Conservation (phyloP, 1,139 yeast species). For the Kodamaea sp. region DNA sequence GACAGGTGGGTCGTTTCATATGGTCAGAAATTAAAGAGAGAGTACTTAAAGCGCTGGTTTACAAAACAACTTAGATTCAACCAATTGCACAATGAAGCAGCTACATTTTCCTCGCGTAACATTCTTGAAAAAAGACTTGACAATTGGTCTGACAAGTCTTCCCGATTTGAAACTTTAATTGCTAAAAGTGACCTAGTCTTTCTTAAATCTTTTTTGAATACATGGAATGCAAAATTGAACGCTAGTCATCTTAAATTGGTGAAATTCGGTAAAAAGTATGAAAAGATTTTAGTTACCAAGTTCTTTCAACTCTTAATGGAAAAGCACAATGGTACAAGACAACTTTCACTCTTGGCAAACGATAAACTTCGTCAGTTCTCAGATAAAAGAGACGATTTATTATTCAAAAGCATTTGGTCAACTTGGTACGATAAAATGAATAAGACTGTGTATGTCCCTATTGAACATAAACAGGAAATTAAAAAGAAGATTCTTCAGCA, state of each 20-base stretch:
- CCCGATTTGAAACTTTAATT: too few species aligned
- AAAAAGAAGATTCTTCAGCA: too few species aligned
- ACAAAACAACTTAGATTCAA: slow-evolving; percentile 9
- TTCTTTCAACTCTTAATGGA: not conserved
- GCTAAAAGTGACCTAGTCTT: too few species aligned
- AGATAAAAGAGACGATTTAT: not conserved
- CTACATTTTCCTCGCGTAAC: slow-evolving; percentile 7
- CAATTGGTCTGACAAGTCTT: too few species aligned
- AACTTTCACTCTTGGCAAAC: not conserved
- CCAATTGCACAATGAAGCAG: slow-evolving; percentile 14
- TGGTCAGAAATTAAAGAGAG: slow-evolving; percentile 1
- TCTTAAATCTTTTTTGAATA: not conserved
- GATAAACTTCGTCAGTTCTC: not conserved
- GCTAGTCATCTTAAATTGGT: too few species aligned
- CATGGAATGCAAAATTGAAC: not conserved
- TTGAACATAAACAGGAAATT: too few species aligned
- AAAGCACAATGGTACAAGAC: not conserved
- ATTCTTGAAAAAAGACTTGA: slow-evolving; percentile 1
- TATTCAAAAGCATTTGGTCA: slow-evolving; percentile 4
- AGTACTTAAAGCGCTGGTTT: slow-evolving; percentile 16
- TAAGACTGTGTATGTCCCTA: not conserved
- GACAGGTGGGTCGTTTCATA: not conserved
- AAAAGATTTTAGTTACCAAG: not conserved
- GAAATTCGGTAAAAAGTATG: too few species aligned
- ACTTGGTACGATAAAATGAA: slow-evolving; percentile 12